Conservation (phyloP, 2,329 filamentous ascomycete genomes). For the Scytalidium lignicola region DNA sequence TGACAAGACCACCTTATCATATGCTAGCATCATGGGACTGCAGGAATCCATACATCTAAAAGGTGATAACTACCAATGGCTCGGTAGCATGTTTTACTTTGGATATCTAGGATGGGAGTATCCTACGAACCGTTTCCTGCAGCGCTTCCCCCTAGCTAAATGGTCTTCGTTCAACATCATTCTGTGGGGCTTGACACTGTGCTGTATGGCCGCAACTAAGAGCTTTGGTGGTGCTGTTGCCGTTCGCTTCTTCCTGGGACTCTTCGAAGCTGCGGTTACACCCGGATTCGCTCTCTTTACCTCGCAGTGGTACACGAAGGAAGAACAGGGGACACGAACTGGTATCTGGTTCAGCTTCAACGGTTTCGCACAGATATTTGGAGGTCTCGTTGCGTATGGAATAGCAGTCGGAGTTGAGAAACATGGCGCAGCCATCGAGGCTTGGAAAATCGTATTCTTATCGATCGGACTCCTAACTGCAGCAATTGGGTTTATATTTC, state of each 20-base stretch:
- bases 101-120: constrained; percentile 29
- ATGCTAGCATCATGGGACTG: constrained; percentile 45
- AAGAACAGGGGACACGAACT: constrained; percentile 58
- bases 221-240: constrained; percentile 58
- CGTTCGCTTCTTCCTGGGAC: constrained; percentile 62
- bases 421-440: constrained; percentile 46
- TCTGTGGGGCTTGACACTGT: constrained; percentile 54
- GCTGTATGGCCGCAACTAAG: constrained; percentile 57
- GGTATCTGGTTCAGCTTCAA: constrained; percentile 68
- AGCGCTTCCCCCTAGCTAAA: constrained; percentile 57
- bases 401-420: constrained; percentile 51
- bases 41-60: constrained; percentile 35
- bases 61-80: constrained; percentile 43
- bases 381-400: constrained; percentile 58
- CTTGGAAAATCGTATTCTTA: constrained; percentile 58
- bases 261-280: constrained; percentile 64
- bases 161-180: constrained; percentile 58
- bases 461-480: constrained; percentile 41
- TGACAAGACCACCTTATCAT: constrained; percentile 41
- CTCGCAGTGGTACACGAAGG: constrained; percentile 67
- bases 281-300: constrained; percentile 66
- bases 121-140: constrained; percentile 30
- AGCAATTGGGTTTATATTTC: constrained; percentile 34
- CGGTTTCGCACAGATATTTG: constrained; percentile 58
- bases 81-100: constrained; percentile 42